These are phyloP conservation scores for Coemansia sp. DNA, from an alignment of 192 early-diverging fungal genomes.

Conservation along the genomic window DNA sequence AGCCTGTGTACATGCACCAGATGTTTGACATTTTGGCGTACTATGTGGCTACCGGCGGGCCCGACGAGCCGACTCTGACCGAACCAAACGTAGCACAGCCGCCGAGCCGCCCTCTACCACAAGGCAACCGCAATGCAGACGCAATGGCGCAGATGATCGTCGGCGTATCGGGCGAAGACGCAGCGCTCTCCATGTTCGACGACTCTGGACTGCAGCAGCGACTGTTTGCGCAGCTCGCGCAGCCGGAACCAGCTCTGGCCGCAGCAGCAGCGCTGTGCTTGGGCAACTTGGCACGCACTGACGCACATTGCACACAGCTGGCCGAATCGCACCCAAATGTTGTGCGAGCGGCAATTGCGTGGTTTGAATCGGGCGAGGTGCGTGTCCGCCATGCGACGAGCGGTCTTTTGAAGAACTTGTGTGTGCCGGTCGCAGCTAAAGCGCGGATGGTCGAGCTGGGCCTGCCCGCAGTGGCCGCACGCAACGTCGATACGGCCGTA, in stretches of 20 bases:
- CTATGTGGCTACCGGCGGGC: constrained; percentile 4
- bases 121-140: constrained; percentile 26
- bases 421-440: constrained; percentile 52
- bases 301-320: constrained; percentile 62
- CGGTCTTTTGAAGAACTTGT: constrained; percentile 68
- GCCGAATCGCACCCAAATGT: constrained; percentile 59
- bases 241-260: constrained; percentile 24
- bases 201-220: constrained; percentile 16
- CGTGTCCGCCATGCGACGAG: constrained; percentile 60
- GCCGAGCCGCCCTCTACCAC: constrained; percentile 9
- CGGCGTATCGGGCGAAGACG: constrained; percentile 43
- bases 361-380: constrained; percentile 50
- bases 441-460: constrained; percentile 21
- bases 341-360: constrained; percentile 35
- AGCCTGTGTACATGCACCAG: constrained; percentile 20
- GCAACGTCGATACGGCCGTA: constrained; percentile 33
- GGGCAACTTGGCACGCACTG: constrained; percentile 72
- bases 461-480: constrained; percentile 11
- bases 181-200: constrained; percentile 35
- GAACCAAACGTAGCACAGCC: not conserved
- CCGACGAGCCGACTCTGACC: not conserved
- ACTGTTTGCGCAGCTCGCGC: constrained; percentile 8
- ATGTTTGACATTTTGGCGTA: constrained; percentile 36
- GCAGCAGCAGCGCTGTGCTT: constrained; percentile 60
- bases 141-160: constrained; percentile 43